Evolutionary conservation across 192 early-diverging fungal species (phyloP).

Genomic region (Backusella liffmaniae): DNA sequence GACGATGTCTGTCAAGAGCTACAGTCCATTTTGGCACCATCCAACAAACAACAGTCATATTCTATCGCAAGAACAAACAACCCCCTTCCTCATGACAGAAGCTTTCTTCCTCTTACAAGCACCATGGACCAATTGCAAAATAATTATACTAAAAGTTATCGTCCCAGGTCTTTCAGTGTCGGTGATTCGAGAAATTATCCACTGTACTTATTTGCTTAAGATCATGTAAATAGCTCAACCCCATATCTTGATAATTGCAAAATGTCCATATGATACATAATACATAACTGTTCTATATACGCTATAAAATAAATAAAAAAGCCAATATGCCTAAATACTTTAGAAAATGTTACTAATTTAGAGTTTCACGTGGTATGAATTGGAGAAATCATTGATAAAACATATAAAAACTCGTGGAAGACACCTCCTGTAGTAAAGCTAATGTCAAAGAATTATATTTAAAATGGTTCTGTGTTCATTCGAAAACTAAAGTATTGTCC

Average conservation of each 20-base stretch:
- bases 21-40: constrained; percentile 4
- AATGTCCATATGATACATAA: constrained; percentile 6
- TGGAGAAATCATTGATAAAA: not conserved
- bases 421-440: not conserved
- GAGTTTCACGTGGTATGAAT: not conserved
- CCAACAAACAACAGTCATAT: not conserved
- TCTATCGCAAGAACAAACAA: constrained; percentile 15
- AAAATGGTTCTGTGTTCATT: not conserved
- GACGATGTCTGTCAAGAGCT: constrained; percentile 22
- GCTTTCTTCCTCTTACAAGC: constrained; percentile 13
- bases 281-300: not conserved
- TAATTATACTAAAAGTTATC: not conserved
- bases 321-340: not conserved
- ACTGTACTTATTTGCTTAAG: not conserved
- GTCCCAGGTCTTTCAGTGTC: constrained; percentile 25
- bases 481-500: not conserved
- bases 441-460: not conserved
- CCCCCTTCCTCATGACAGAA: constrained; percentile 20
- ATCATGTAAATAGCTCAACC: not conserved
- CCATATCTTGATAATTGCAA: not conserved
- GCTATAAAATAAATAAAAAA: not conserved
- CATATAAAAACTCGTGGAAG: not conserved
- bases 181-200: constrained; percentile 15
- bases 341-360: not conserved
- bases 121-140: constrained; percentile 5